Evolutionary conservation across 371 early-diverging fungal species (phyloP).

Genomic region (Coemansia sp.): DNA sequence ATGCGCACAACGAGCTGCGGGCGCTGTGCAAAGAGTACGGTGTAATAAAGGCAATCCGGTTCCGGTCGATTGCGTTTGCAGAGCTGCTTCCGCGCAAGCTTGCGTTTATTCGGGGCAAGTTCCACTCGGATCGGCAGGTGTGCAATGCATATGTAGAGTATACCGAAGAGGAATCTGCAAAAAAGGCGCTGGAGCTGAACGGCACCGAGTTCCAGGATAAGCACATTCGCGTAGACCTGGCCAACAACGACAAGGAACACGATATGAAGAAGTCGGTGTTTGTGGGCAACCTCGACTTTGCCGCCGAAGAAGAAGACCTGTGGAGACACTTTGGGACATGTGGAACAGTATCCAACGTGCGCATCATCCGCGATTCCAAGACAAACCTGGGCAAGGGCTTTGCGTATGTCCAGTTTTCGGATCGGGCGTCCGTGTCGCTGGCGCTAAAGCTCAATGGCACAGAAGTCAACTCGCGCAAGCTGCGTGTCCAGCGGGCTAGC

Average conservation of each 20-base stretch:
- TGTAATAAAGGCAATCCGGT: slow-evolving; percentile 78
- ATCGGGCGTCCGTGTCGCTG: slow-evolving; percentile 64
- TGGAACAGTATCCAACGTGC: slow-evolving; percentile 81
- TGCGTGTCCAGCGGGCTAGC: slow-evolving; percentile 53
- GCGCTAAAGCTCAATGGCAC: slow-evolving; percentile 79
- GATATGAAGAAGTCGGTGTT: slow-evolving; percentile 86
- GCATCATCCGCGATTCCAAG: slow-evolving; percentile 80
- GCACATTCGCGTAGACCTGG: slow-evolving; percentile 86
- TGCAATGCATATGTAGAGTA: slow-evolving; percentile 90
- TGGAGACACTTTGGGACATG: slow-evolving; percentile 81
- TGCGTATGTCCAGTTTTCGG: slow-evolving; percentile 79
- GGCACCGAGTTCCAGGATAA: slow-evolving; percentile 79
- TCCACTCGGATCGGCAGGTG: slow-evolving; percentile 77
- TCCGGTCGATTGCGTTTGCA: slow-evolving; percentile 70
- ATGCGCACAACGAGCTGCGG: slow-evolving; percentile 52
- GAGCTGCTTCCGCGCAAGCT: slow-evolving; percentile 33
- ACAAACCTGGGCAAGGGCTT: slow-evolving; percentile 95
- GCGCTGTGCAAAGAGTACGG: slow-evolving; percentile 70
- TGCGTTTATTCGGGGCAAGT: slow-evolving; percentile 59
- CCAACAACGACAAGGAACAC: slow-evolving; percentile 57
- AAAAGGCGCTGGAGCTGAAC: slow-evolving; percentile 68
- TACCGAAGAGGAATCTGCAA: slow-evolving; percentile 59
- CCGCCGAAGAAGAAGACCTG: slow-evolving; percentile 80
- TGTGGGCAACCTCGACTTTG: slow-evolving; percentile 88
- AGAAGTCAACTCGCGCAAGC: slow-evolving; percentile 56